Conservation (phyloP, 257 asterid species). For the Cynanchum wilfordii region DNA sequence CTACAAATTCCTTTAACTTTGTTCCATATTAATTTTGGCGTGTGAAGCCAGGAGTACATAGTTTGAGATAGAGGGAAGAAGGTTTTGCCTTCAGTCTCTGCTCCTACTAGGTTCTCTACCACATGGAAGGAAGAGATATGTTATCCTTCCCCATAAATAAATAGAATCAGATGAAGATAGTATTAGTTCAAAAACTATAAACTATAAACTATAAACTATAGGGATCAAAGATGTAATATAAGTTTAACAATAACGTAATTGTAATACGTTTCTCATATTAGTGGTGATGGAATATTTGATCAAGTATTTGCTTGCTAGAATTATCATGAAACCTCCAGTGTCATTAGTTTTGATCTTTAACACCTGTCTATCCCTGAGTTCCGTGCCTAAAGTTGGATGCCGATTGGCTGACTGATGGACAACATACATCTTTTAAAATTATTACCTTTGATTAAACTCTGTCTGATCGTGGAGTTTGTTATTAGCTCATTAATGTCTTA, state of each 20-base stretch:
- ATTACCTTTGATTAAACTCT: no score
- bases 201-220: no score
- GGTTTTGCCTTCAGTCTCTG: slow-evolving; percentile 84
- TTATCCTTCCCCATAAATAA: slow-evolving; percentile 21
- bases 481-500: no score
- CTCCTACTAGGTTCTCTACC: slow-evolving; percentile 29
- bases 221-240: slow-evolving; percentile 14
- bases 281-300: neutral
- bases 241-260: neutral
- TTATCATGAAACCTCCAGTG: neutral
- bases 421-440: no score
- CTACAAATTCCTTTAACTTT: slow-evolving; percentile 17
- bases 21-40: slow-evolving; percentile 22
- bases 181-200: slow-evolving; percentile 20
- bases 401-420: no score
- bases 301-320: neutral
- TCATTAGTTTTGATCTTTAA: neutral
- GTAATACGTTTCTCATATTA: slow-evolving; percentile 11
- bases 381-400: no score
- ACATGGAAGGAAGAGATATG: neutral
- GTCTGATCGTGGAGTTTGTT: no score
- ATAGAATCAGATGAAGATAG: slow-evolving; percentile 29
- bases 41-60: slow-evolving; percentile 22
- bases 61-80: slow-evolving; percentile 80
- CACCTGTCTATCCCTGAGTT: neutral